Percentiles rank a stretch among this genome's conserved stretches.
phyloP scores from a whole-genome alignment of 139 green algal genomes.

The Tetradesmus obliquus region DNA sequence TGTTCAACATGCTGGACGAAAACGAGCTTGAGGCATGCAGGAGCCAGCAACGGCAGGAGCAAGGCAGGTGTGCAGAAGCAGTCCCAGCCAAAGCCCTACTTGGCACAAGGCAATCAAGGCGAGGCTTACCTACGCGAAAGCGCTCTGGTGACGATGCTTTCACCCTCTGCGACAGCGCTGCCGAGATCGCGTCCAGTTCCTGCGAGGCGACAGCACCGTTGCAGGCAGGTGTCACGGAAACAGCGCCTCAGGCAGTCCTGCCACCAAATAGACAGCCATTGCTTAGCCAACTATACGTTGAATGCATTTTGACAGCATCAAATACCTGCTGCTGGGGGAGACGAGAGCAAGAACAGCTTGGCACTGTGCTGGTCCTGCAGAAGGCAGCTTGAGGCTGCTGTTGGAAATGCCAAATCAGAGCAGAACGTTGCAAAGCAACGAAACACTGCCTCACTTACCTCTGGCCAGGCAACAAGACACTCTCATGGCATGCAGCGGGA shows the following conservation, averaged over 20 bases:
- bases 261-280: background rate
- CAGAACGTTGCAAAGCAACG: no score
- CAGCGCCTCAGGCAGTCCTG: background rate
- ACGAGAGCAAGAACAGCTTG: background rate
- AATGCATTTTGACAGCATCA: background rate
- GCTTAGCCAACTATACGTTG: background rate
- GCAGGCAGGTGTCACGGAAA: background rate
- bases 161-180: background rate
- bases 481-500: no score
- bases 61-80: background rate
- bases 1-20: no score
- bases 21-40: no score
- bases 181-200: constrained; percentile 24
- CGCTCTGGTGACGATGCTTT: background rate
- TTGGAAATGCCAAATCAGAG: no score
- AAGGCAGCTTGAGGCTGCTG: background rate
- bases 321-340: background rate
- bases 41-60: background rate
- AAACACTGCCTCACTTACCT: no score
- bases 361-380: background rate
- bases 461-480: no score
- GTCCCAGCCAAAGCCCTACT: background rate
- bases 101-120: background rate
- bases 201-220: background rate
- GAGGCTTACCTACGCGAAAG: background rate